phyloP scores from a whole-genome alignment of 345 rosid genomes.

The Murraya paniculata region DNA sequence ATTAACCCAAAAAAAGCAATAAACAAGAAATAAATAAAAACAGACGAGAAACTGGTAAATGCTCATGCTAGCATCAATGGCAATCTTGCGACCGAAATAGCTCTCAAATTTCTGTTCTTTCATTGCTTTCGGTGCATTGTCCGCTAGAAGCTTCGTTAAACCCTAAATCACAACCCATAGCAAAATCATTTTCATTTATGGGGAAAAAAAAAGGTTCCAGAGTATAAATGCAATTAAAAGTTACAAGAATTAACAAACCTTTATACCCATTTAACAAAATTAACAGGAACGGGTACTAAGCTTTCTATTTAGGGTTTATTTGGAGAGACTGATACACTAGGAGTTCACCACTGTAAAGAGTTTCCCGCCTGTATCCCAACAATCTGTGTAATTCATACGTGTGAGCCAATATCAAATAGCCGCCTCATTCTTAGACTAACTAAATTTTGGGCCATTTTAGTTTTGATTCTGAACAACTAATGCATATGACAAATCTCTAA shows the following conservation, averaged over 20 bases:
- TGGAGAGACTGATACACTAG: not conserved
- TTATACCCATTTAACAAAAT: slow-evolving; percentile 5
- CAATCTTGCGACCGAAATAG: slow-evolving; percentile 89
- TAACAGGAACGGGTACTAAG: not conserved
- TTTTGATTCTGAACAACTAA: too few species aligned
- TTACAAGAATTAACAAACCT: not conserved
- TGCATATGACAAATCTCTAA: too few species aligned
- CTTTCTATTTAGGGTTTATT: not conserved
- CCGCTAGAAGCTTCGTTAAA: slow-evolving; percentile 94
- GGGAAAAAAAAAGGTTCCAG: not conserved
- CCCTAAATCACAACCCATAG: slow-evolving; percentile 46
- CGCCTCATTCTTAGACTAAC: too few species aligned
- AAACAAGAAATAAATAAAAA: not conserved
- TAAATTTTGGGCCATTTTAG: too few species aligned
- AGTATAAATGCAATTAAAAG: not conserved
- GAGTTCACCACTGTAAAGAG: not conserved
- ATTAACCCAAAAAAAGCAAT: not conserved
- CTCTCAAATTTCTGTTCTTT: slow-evolving; percentile 93
- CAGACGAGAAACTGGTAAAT: slow-evolving; percentile 91
- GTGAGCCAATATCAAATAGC: too few species aligned
- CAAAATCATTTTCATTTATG: not conserved
- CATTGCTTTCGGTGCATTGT: slow-evolving; percentile 84
- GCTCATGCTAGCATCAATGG: slow-evolving; percentile 99
- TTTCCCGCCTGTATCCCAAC: not conserved
- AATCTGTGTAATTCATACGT: too few species aligned